Percentiles rank a stretch among this genome's conserved stretches.
These are phyloP conservation scores for Cymbidium sinense DNA, from an alignment of 106 monocot genomes.

Conservation along the genomic window DNA sequence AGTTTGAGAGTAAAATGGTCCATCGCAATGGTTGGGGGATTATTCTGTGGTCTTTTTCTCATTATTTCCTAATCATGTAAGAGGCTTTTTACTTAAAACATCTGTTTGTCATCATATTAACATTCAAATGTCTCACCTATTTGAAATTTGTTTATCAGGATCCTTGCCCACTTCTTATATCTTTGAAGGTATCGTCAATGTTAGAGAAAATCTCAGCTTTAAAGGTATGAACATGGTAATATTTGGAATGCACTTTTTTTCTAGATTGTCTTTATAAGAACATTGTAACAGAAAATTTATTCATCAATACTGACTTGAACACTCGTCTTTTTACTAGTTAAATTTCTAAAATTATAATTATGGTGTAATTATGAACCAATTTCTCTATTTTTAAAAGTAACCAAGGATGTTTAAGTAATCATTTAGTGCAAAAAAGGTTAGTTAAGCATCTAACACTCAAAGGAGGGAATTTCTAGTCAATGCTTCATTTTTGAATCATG, in stretches of 20 bases:
- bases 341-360: neutral
- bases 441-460: neutral
- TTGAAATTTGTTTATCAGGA: slow-evolving; percentile 21
- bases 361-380: no score
- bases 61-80: no score
- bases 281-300: neutral
- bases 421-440: neutral
- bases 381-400: neutral
- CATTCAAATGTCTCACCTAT: neutral
- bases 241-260: neutral
- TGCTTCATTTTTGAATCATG: neutral
- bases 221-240: slow-evolving; percentile 40
- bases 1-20: no score
- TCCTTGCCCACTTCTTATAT: slow-evolving; percentile 41
- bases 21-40: no score
- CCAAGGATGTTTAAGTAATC: neutral
- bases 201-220: slow-evolving; percentile 61
- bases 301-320: neutral
- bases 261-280: neutral
- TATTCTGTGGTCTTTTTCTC: no score
- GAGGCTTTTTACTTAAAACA: neutral
- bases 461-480: neutral
- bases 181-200: slow-evolving; percentile 62
- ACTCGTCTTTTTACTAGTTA: neutral
- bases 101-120: neutral